Conservation (phyloP, 805 yeast species). For the Saccharomycopsis capsularis region DNA sequence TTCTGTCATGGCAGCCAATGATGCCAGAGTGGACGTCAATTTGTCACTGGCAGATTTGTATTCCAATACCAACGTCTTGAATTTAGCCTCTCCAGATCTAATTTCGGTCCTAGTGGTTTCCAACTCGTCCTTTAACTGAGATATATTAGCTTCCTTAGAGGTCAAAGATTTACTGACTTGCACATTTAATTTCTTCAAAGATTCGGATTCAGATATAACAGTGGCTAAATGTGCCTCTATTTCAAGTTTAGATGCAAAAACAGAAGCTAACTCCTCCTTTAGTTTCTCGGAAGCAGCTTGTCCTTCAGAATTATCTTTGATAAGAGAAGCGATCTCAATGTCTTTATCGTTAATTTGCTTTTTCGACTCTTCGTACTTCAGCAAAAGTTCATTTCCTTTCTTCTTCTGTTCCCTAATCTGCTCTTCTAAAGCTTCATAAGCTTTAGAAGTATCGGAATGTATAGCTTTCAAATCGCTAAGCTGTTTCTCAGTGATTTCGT, state of each 20-base stretch:
- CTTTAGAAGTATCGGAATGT: neutral
- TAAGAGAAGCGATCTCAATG: too few species aligned
- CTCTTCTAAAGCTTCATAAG: neutral
- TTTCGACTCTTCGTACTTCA: too few species aligned
- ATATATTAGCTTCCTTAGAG: neutral
- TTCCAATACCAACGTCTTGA: neutral
- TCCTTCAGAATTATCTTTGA: too few species aligned
- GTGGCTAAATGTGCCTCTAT: too few species aligned
- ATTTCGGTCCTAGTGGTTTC: neutral
- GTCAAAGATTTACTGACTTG: neutral
- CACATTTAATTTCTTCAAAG: neutral
- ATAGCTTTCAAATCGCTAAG: neutral
- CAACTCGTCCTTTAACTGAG: neutral
- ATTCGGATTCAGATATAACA: too few species aligned
- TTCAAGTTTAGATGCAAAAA: too few species aligned
- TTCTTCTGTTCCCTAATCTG: too few species aligned
- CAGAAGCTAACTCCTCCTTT: too few species aligned
- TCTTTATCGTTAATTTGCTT: too few species aligned
- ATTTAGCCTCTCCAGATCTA: neutral
- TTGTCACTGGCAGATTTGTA: neutral
- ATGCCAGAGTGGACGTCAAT: conserved; percentile 13
- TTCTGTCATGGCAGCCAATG: conserved; percentile 19
- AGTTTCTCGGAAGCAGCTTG: too few species aligned
- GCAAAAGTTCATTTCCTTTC: too few species aligned
- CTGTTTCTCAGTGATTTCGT: neutral